Conservation (phyloP, 176 grass and related monocot species). For the Rhynchospora tenuis region DNA sequence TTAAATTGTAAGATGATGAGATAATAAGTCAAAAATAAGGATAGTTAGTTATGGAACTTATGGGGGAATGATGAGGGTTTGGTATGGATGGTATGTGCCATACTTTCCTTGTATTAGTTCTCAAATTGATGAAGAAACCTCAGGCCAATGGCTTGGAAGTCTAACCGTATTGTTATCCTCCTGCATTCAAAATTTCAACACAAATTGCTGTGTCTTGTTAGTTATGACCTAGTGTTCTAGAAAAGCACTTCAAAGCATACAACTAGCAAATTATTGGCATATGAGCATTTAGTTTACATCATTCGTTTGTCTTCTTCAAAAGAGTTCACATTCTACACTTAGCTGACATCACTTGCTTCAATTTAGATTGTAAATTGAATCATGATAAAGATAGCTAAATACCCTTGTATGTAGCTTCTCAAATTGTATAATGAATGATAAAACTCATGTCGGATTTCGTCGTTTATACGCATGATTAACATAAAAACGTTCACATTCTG, state of each 20-base stretch:
- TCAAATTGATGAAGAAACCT: constrained; percentile 7
- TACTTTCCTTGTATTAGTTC: not conserved
- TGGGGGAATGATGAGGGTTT: not conserved
- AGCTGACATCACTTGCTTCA: not conserved
- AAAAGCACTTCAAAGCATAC: not conserved
- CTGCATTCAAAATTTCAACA: not conserved
- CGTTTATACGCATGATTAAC: too few species aligned
- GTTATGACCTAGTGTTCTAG: not conserved
- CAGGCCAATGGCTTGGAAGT: not conserved
- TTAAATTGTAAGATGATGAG: not conserved
- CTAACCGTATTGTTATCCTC: constrained; percentile 1
- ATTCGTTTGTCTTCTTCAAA: not conserved
- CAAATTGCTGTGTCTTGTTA: constrained; percentile 1
- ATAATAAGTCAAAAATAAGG: not conserved
- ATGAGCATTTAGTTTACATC: not conserved
- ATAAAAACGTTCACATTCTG: too few species aligned
- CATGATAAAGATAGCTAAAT: too few species aligned
- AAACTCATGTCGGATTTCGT: too few species aligned
- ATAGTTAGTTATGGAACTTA: constrained; percentile 5
- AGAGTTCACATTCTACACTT: not conserved
- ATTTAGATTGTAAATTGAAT: not conserved
- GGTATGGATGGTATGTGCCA: not conserved
- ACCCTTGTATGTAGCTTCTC: too few species aligned
- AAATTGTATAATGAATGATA: too few species aligned
- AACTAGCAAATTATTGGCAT: not conserved